Percentiles rank a stretch among this genome's conserved stretches.
phyloP scores from a whole-genome alignment of 441 rosid genomes.

The Adansonia madagascariensis region DNA sequence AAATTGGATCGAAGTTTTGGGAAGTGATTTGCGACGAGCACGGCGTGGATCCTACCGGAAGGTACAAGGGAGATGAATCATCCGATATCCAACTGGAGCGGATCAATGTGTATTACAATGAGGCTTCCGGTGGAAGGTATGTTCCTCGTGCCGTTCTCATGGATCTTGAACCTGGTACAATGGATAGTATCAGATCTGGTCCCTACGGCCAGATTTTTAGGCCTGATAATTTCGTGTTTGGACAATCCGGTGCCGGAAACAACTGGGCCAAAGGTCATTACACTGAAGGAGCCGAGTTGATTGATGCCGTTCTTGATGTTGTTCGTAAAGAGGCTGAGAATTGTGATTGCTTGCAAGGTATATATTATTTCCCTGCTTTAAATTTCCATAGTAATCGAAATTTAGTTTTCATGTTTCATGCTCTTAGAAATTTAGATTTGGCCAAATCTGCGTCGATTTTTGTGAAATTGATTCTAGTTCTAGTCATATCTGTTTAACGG shows the following conservation, averaged over 20 bases:
- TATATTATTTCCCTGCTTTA: neutral
- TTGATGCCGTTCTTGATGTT: conserved; percentile 92
- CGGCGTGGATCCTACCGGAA: conserved; percentile 47
- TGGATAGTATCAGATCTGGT: conserved; percentile 80
- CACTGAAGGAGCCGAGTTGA: conserved; percentile 91
- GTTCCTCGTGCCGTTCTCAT: conserved; percentile 75
- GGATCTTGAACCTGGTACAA: conserved; percentile 82
- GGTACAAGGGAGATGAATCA: conserved; percentile 43
- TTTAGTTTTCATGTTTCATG: neutral
- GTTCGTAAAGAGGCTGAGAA: conserved; percentile 93
- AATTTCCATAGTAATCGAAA: neutral
- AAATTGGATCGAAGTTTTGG: conserved; percentile 95
- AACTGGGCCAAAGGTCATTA: conserved; percentile 92
- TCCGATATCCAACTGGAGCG: conserved; percentile 61
- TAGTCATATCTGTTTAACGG: neutral
- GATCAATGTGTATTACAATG: conserved; percentile 70
- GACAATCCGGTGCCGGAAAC: conserved; percentile 68
- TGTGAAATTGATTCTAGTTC: neutral
- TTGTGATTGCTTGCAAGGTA: conserved; percentile 95
- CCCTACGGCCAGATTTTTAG: conserved; percentile 59
- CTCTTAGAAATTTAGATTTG: neutral
- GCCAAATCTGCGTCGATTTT: neutral
- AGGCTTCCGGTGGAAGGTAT: conserved; percentile 66
- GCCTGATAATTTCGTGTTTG: conserved; percentile 52
- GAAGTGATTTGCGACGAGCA: conserved; percentile 94